Conservation (phyloP, 2,329 filamentous ascomycete genomes). For the Diaporthe caulivora region DNA sequence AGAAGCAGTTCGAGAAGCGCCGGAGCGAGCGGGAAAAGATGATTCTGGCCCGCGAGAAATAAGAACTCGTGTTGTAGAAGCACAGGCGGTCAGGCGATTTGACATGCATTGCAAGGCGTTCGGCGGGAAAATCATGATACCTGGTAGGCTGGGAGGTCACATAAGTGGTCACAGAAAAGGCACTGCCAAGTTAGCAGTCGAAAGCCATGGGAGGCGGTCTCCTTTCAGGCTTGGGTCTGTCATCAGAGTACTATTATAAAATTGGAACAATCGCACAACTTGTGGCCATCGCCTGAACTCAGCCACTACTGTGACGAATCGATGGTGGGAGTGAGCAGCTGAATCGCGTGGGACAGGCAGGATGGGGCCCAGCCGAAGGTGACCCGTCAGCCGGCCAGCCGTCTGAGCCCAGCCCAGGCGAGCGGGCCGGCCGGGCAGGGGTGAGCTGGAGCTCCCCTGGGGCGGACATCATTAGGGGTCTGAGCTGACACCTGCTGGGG, state of each 20-base stretch:
- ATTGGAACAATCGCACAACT: conserved; percentile 3
- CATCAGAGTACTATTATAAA: neutral
- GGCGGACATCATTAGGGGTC: conserved; percentile 28
- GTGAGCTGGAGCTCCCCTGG: conserved; percentile 18
- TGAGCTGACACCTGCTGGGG: conserved; percentile 28
- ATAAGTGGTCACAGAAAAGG: conserved; percentile 8
- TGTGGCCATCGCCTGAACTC: neutral
- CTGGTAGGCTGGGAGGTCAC: conserved; percentile 20
- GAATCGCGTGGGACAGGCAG: neutral
- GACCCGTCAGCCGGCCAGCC: conserved; percentile 15
- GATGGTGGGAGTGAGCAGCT: neutral
- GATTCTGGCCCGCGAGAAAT: conserved; percentile 77
- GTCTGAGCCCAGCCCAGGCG: neutral
- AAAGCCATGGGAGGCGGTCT: neutral
- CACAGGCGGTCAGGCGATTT: neutral
- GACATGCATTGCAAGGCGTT: conserved; percentile 40
- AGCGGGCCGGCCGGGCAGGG: conserved; percentile 19
- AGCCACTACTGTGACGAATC: conserved; percentile 4
- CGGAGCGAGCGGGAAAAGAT: conserved; percentile 84
- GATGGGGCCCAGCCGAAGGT: conserved; percentile 22
- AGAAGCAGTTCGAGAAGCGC: conserved; percentile 78
- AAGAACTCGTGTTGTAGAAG: conserved; percentile 33
- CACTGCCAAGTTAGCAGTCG: neutral
- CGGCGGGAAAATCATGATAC: conserved; percentile 38
- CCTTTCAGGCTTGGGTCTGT: neutral